Percentiles rank a stretch among this genome's conserved stretches.
phyloP scores from a whole-genome alignment of 2,329 filamentous ascomycete species.

The Westerdykella sp. region DNA sequence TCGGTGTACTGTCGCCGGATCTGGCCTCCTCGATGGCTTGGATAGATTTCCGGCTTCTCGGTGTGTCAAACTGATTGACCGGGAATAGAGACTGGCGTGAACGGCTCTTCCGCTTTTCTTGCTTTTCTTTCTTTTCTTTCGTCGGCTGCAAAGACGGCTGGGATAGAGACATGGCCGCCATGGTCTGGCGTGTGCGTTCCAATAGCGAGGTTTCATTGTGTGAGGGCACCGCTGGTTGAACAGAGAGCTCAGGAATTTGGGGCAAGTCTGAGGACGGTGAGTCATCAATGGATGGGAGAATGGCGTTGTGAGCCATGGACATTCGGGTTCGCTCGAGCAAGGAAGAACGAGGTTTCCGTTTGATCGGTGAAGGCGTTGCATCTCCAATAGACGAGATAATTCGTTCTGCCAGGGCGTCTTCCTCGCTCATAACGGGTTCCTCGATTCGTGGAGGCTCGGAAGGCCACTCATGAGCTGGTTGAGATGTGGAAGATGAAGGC shows the following conservation, averaged over 20 bases:
- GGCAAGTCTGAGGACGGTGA: slow-evolving; percentile 15
- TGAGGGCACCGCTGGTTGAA: neutral
- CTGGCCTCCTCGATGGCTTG: slow-evolving; percentile 17
- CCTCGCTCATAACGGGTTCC: slow-evolving; percentile 11
- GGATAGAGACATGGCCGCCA: slow-evolving; percentile 54
- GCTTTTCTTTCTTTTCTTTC: slow-evolving; percentile 9
- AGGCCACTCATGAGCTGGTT: slow-evolving; percentile 11
- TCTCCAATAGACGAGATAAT: slow-evolving; percentile 37
- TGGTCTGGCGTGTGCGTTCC: slow-evolving; percentile 76
- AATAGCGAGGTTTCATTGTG: slow-evolving; percentile 14
- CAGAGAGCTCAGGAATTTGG: slow-evolving; percentile 10
- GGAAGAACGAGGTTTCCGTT: slow-evolving; percentile 37
- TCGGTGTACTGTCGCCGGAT: slow-evolving; percentile 44
- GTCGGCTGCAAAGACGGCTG: slow-evolving; percentile 16
- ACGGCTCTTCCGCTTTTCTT: slow-evolving; percentile 10
- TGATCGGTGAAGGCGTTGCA: slow-evolving; percentile 38
- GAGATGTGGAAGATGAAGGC: slow-evolving; percentile 9
- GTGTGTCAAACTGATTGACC: slow-evolving; percentile 53
- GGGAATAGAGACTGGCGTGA: slow-evolving; percentile 40
- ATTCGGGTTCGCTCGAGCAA: slow-evolving; percentile 44
- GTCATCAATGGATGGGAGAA: slow-evolving; percentile 1
- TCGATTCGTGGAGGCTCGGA: slow-evolving; percentile 19
- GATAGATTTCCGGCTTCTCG: slow-evolving; percentile 32
- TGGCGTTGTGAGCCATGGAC: slow-evolving; percentile 35
- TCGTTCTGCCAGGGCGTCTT: slow-evolving; percentile 33